These are phyloP conservation scores for Penicillium paneum DNA, from an alignment of 2,329 filamentous ascomycete genomes.

Conservation along the genomic window DNA sequence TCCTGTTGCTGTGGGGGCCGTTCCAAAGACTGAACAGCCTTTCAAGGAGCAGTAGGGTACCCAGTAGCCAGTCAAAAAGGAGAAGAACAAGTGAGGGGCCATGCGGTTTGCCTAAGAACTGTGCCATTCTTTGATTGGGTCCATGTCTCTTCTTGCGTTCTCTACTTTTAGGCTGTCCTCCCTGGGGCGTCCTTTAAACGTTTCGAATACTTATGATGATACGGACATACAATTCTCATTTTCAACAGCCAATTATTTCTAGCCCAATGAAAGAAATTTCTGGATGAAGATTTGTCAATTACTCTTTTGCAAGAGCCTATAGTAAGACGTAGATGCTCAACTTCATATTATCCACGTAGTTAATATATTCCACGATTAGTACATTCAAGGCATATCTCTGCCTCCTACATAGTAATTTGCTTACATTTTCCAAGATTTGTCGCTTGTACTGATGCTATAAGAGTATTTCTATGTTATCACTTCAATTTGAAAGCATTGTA, in stretches of 20 bases:
- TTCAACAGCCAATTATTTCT: not conserved
- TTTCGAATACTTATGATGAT: conserved; percentile 12
- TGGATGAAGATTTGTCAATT: not conserved
- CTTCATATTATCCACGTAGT: not conserved
- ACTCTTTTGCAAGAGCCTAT: not conserved
- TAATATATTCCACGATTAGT: not conserved
- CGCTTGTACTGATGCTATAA: not conserved
- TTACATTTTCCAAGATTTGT: not conserved
- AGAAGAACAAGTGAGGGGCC: conserved; percentile 57
- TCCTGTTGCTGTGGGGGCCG: conserved; percentile 26
- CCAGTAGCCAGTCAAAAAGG: conserved; percentile 43
- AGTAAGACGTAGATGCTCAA: not conserved
- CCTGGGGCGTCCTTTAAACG: conserved; percentile 16
- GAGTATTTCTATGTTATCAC: not conserved
- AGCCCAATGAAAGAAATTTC: not conserved
- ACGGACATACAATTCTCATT: not conserved
- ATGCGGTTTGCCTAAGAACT: conserved; percentile 75
- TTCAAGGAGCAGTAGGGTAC: conserved; percentile 25
- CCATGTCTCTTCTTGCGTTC: conserved; percentile 13
- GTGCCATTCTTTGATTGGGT: conserved; percentile 58
- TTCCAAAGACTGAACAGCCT: conserved; percentile 24
- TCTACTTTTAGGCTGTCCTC: conserved; percentile 8
- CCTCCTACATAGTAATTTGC: not conserved
- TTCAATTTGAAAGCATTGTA: not conserved
- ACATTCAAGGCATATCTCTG: not conserved